These are phyloP conservation scores for Glarea lozoyensis DNA, from an alignment of 495 filamentous ascomycete genomes.

Conservation along the genomic window DNA sequence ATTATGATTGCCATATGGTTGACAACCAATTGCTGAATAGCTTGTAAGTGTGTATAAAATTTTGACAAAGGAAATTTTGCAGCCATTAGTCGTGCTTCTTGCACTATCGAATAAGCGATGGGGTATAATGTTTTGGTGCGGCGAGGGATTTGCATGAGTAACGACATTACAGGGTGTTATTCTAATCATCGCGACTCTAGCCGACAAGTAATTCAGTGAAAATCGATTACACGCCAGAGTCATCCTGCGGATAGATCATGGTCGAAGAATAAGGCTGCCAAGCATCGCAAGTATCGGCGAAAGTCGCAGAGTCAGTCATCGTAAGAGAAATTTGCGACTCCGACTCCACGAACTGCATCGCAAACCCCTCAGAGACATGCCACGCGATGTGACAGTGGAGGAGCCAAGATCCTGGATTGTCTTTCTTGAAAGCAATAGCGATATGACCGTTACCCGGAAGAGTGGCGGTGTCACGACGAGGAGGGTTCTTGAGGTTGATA, in stretches of 20 bases:
- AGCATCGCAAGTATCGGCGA: conserved; percentile 29
- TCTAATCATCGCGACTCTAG: too few relatives aligned
- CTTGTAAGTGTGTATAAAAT: too few relatives aligned
- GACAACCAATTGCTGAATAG: too few relatives aligned
- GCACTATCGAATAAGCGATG: too few relatives aligned
- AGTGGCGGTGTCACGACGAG: conserved; percentile 52
- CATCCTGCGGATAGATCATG: conserved; percentile 26
- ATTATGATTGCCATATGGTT: too few relatives aligned
- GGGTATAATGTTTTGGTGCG: too few relatives aligned
- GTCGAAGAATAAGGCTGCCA: conserved; percentile 32
- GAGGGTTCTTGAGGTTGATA: conserved; percentile 38
- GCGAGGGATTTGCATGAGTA: too few relatives aligned
- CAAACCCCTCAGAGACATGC: conserved; percentile 41
- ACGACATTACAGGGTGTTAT: too few relatives aligned
- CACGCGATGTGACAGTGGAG: conserved; percentile 52
- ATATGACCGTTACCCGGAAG: conserved; percentile 34
- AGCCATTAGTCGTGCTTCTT: too few relatives aligned
- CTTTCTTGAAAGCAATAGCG: conserved; percentile 46
- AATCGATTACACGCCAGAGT: conserved; percentile 39
- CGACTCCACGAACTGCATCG: conserved; percentile 39
- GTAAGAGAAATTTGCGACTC: conserved; percentile 26
- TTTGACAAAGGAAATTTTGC: too few relatives aligned
- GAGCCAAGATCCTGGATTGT: conserved; percentile 49
- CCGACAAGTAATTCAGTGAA: too few relatives aligned
- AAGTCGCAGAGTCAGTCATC: conserved; percentile 25